phyloP scores from a whole-genome alignment of 305 asterid genomes.

The Solanum hybrid region DNA sequence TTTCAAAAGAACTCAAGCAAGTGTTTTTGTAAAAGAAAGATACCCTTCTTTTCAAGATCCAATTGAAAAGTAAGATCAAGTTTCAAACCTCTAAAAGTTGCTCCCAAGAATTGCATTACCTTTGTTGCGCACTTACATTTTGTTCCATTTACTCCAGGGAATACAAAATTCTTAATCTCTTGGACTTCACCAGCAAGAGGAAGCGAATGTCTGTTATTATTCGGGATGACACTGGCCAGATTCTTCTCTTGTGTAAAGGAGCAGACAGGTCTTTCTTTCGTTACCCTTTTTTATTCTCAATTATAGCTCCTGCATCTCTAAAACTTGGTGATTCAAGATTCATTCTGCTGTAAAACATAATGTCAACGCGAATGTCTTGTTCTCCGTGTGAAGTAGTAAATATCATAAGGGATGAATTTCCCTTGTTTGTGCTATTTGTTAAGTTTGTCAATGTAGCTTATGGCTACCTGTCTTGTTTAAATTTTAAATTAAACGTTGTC shows the following conservation, averaged over 20 bases:
- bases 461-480: background rate
- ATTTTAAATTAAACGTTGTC: background rate
- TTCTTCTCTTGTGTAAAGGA: slow-evolving; percentile 91
- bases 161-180: slow-evolving; percentile 65
- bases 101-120: background rate
- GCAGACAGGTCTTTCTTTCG: slow-evolving; percentile 64
- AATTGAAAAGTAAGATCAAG: slow-evolving; percentile 51
- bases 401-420: background rate
- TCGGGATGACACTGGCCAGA: slow-evolving; percentile 65
- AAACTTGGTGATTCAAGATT: background rate
- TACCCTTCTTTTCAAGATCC: slow-evolving; percentile 51
- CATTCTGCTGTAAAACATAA: background rate
- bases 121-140: background rate
- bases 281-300: background rate
- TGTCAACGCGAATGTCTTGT: background rate
- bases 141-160: slow-evolving; percentile 42
- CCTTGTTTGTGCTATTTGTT: background rate
- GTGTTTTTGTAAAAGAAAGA: slow-evolving; percentile 63
- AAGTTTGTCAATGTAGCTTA: background rate
- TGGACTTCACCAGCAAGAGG: slow-evolving; percentile 91
- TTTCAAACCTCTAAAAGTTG: background rate
- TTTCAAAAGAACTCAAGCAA: slow-evolving; percentile 69
- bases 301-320: background rate
- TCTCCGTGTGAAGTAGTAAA: background rate
- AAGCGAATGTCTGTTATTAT: slow-evolving; percentile 91